Evolutionary conservation across 148 eudicot genomes (phyloP).

Genomic region (Cornus suecica): DNA sequence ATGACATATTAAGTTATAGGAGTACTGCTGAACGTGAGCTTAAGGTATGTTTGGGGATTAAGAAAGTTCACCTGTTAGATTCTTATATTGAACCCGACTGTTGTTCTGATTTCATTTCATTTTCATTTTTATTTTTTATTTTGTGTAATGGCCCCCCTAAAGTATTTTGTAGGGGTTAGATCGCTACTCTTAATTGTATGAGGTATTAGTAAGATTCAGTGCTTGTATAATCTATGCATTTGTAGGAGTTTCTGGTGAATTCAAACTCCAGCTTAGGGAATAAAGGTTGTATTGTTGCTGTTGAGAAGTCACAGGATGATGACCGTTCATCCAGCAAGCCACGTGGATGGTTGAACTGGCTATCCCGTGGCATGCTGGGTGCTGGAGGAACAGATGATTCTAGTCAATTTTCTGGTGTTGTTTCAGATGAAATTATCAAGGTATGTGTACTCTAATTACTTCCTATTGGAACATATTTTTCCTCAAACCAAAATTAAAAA

Average conservation of each 20-base stretch:
- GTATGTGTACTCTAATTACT: constrained; percentile 28
- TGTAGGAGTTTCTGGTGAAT: constrained; percentile 55
- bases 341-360: constrained; percentile 97
- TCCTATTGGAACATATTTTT: not conserved
- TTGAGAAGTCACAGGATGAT: constrained; percentile 47
- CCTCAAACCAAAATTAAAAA: not conserved
- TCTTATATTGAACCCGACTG: not conserved
- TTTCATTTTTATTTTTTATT: not conserved
- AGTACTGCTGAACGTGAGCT: constrained; percentile 74
- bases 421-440: constrained; percentile 94
- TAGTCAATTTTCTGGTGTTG: constrained; percentile 89
- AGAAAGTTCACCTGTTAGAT: not conserved
- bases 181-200: not conserved
- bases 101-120: not conserved
- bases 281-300: constrained; percentile 22
- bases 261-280: constrained; percentile 37
- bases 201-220: not conserved
- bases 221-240: not conserved
- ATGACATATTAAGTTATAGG: constrained; percentile 80
- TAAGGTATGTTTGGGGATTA: constrained; percentile 50
- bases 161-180: not conserved
- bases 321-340: constrained; percentile 56
- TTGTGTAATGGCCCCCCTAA: not conserved
- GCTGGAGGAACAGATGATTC: constrained; percentile 99
- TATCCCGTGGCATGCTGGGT: constrained; percentile 96